Evolutionary conservation across 768 basidiomycete species (phyloP), one percentile per base, ranked within the genome.

Genomic region (Pulveroboletus sp.): DNA sequence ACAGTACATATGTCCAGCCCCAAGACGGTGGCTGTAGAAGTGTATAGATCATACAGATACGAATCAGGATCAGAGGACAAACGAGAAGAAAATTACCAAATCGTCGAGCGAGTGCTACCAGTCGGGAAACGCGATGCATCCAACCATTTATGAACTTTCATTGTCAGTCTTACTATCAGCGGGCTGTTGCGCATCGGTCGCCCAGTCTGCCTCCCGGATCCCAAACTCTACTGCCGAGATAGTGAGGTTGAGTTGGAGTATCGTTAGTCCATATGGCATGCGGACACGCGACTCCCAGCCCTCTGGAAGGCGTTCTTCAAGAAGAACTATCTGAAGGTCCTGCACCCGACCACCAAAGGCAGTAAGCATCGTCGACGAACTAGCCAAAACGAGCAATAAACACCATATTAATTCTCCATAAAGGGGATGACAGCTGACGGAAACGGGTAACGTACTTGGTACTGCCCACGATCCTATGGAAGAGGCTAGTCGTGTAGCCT

Each of bases 281-380:
- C 76, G 72, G 15, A 80, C 61, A 21, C 76, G 70, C 0, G 88
- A 74, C 60, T 89, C 85, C 86, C 86, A 91, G 9, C 81, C 80
- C 0, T 84, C 72, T 0, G 83, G 83, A 21, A 91, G 60, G 6
- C 86, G 79, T 55, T 91, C 89, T 31, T 91, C 82, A 6, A 74
- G 58, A 36, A 91, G 65, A 31, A 86, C 52, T 1, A 74, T 52
- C 43, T 76, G 69, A 26, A 90, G 59, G 53, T 84, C 84, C 0
- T 71, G 62, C 8, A 84, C 60, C 30, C 74, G 72, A 1, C 88
- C 87, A 7, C 85, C 89, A 55, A 88, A 83, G 46, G 83, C 79
- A 1, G 76, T 78, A 9, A 89, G 67, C 49, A 92, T 54, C 2
- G 86, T 85, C 1, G 85, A 80, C 0, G 83, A 77, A 65, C 85